Evolutionary conservation across 257 asterid genomes (phyloP).

Genomic region (Voacanga thouarsii): DNA sequence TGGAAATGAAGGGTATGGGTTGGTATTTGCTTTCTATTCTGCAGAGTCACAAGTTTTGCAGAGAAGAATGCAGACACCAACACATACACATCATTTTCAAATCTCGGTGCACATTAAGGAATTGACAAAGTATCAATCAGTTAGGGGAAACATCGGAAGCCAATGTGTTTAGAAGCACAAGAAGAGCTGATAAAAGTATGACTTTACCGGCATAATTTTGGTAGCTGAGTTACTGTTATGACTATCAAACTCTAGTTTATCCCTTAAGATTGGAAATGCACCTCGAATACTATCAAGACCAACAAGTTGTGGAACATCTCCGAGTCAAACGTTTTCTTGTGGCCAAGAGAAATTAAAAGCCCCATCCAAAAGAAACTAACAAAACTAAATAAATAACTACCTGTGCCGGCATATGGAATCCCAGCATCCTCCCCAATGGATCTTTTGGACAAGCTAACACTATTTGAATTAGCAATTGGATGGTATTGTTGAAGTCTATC

Average conservation of each 20-base stretch:
- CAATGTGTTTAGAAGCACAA: slow-evolving; percentile 40
- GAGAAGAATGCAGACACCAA: slow-evolving; percentile 53
- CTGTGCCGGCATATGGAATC: slow-evolving; percentile 73
- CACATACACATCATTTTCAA: slow-evolving; percentile 47
- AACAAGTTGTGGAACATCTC: slow-evolving; percentile 85
- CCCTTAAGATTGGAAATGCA: slow-evolving; percentile 48
- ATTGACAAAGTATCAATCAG: slow-evolving; percentile 77
- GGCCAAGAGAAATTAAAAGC: slow-evolving; percentile 57
- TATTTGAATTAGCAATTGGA: slow-evolving; percentile 31
- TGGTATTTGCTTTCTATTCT: slow-evolving; percentile 50
- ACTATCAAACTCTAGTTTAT: slow-evolving; percentile 22
- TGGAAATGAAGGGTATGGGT: slow-evolving; percentile 33
- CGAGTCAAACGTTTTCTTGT: slow-evolving; percentile 61
- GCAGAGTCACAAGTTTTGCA: slow-evolving; percentile 78
- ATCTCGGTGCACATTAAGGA: slow-evolving; percentile 45
- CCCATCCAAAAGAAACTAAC: slow-evolving; percentile 77
- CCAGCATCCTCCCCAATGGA: slow-evolving; percentile 56
- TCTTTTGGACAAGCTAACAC: slow-evolving; percentile 28
- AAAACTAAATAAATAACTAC: slow-evolving; percentile 49
- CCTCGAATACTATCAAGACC: slow-evolving; percentile 51
- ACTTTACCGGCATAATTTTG: slow-evolving; percentile 61
- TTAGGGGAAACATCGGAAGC: slow-evolving; percentile 62
- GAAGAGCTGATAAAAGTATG: slow-evolving; percentile 49
- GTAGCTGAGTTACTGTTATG: slow-evolving; percentile 41
- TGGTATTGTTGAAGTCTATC: slow-evolving; percentile 70